These are phyloP conservation scores for Suillus occidentalis DNA, from an alignment of 768 basidiomycete species.

Conservation along the genomic window DNA sequence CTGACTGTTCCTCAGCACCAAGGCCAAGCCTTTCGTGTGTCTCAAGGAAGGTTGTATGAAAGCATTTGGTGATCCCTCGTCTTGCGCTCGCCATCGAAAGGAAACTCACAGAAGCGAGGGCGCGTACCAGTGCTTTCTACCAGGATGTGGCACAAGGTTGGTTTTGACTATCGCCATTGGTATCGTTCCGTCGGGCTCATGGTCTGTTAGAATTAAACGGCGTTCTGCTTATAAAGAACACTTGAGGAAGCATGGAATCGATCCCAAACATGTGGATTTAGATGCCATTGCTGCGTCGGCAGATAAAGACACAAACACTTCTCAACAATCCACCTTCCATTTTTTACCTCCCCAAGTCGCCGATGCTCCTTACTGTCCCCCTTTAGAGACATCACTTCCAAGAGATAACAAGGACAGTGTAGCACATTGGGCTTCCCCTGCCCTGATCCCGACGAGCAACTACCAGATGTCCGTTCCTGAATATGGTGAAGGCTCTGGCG, in stretches of 20 bases:
- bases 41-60: slow-evolving; percentile 37
- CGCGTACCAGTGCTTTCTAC: slow-evolving; percentile 45
- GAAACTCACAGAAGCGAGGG: slow-evolving; percentile 51
- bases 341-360: slow-evolving; percentile 8
- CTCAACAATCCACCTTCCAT: slow-evolving; percentile 17
- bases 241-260: slow-evolving; percentile 48
- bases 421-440: neutral
- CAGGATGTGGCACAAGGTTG: slow-evolving; percentile 50
- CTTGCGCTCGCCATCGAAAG: slow-evolving; percentile 61
- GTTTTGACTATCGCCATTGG: slow-evolving; percentile 6
- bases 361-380: slow-evolving; percentile 1
- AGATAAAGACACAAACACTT: neutral
- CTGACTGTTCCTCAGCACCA: slow-evolving; percentile 40
- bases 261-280: slow-evolving; percentile 14
- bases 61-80: slow-evolving; percentile 69
- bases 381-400: no score
- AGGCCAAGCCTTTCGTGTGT: slow-evolving; percentile 53
- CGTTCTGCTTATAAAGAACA: slow-evolving; percentile 57
- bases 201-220: slow-evolving; percentile 57
- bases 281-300: slow-evolving; percentile 23
- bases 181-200: slow-evolving; percentile 2
- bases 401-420: neutral
- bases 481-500: neutral
- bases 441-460: neutral
- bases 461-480: neutral